phyloP scores from a whole-genome alignment of 108 stramenopile genomes.

The Cyclotella kingstonii region DNA sequence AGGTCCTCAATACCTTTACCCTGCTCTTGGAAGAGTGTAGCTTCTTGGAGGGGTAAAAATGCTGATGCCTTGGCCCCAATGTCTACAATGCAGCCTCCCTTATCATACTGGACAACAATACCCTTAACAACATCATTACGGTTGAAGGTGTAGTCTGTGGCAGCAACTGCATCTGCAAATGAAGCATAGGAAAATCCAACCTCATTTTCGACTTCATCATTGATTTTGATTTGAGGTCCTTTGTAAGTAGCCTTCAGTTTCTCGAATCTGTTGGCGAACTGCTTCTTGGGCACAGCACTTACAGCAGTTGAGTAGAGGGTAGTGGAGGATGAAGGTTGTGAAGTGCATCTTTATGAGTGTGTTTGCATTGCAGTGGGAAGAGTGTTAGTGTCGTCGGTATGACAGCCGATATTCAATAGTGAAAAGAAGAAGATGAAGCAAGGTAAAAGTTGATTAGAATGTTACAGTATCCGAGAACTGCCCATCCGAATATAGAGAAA shows the following conservation, averaged over 20 bases:
- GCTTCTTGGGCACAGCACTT: conserved; percentile 2
- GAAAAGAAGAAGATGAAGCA: no score
- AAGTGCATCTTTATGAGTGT: not conserved
- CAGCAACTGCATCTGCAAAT: conserved; percentile 71
- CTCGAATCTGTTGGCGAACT: conserved; percentile 62
- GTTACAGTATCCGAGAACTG: no score
- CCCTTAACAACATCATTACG: conserved; percentile 84
- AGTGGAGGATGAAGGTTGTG: not conserved
- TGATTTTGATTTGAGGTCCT: conserved; percentile 47
- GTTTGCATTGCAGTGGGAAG: no score
- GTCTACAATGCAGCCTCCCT: conserved; percentile 76
- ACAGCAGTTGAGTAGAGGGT: conserved; percentile 10
- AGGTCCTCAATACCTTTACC: conserved; percentile 61
- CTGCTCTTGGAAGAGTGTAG: conserved; percentile 56
- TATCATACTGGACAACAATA: conserved; percentile 69
- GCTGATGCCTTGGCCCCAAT: conserved; percentile 95
- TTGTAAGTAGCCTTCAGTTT: conserved; percentile 76
- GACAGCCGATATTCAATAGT: no score
- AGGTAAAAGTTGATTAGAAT: no score
- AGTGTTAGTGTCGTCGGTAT: no score
- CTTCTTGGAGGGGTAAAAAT: conserved; percentile 86
- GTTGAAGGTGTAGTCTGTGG: conserved; percentile 80
- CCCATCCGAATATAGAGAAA: no score
- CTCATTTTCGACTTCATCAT: conserved; percentile 29
- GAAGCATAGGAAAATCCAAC: conserved; percentile 77